Conservation (phyloP, 495 filamentous ascomycete species). For the Aspergillus asperescens region DNA sequence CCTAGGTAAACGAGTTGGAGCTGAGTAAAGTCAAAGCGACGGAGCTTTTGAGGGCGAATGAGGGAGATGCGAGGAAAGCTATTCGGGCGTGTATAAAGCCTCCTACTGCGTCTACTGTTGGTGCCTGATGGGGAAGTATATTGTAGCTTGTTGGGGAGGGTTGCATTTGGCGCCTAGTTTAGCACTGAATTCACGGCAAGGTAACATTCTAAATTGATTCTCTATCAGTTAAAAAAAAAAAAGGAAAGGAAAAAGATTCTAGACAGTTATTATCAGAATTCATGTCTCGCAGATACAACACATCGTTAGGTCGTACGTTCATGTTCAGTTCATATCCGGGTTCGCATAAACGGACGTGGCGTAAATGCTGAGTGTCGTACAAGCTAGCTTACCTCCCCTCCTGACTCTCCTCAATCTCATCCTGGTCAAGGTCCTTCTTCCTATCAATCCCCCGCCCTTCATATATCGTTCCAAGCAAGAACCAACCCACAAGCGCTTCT, state of each 20-base stretch:
- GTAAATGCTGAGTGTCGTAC: no score
- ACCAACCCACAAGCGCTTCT: conserved; percentile 46
- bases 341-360: no score
- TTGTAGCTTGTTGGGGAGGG: not conserved
- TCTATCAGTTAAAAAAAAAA: no score
- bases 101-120: conserved; percentile 31
- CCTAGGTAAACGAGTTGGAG: conserved; percentile 72
- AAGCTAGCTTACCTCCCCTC: not conserved
- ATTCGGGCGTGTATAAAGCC: conserved; percentile 58
- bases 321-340: not conserved
- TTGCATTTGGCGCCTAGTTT: no score
- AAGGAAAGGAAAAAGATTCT: not conserved
- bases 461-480: conserved; percentile 46
- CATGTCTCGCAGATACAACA: not conserved
- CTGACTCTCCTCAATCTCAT: conserved; percentile 8
- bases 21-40: conserved; percentile 75
- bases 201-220: no score
- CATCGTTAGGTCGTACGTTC: not conserved
- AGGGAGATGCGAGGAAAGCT: conserved; percentile 68
- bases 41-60: conserved; percentile 72
- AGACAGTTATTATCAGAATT: no score
- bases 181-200: no score
- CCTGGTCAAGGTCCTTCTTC: conserved; percentile 17
- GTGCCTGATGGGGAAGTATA: no score
- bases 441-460: conserved; percentile 48